phyloP scores from a whole-genome alignment of 1,284 basidiomycete species.

The Hymenochaete sp. region DNA sequence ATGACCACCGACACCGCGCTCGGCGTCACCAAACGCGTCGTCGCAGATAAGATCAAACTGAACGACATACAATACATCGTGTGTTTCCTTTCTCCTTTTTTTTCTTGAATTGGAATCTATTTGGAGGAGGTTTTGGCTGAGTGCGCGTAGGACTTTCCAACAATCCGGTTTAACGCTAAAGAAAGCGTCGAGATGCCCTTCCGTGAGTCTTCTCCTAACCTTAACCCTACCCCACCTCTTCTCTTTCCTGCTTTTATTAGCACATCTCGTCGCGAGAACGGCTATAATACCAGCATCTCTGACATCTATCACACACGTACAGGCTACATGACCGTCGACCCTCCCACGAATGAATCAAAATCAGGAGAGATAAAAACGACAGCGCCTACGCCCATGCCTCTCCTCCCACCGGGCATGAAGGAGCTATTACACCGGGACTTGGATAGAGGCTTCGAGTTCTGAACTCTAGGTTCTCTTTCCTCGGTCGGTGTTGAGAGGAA shows the following conservation, averaged over 20 bases:
- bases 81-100: constrained; percentile 15
- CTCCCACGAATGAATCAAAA: too few relatives aligned
- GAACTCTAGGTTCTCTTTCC: neutral
- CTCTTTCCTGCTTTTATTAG: neutral
- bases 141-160: constrained; percentile 69
- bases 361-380: too few relatives aligned
- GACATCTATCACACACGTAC: constrained; percentile 14
- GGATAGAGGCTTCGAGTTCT: constrained; percentile 77
- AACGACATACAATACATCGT: constrained; percentile 69
- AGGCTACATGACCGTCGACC: constrained; percentile 53
- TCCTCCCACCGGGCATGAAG: constrained; percentile 86
- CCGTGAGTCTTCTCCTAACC: constrained; percentile 40
- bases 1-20: constrained; percentile 99
- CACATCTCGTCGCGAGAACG: neutral
- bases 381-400: too few relatives aligned
- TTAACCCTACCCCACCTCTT: neutral
- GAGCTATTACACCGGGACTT: constrained; percentile 78
- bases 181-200: constrained; percentile 96
- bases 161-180: constrained; percentile 71
- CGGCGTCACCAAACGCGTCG: constrained; percentile 84
- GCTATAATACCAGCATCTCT: too few relatives aligned
- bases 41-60: constrained; percentile 72
- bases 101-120: too few relatives aligned
- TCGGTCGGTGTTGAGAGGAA: too few relatives aligned
- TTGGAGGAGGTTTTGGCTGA: neutral